These are phyloP conservation scores for Chlorella sp. DNA, from an alignment of 139 green algal species.

Conservation along the genomic window DNA sequence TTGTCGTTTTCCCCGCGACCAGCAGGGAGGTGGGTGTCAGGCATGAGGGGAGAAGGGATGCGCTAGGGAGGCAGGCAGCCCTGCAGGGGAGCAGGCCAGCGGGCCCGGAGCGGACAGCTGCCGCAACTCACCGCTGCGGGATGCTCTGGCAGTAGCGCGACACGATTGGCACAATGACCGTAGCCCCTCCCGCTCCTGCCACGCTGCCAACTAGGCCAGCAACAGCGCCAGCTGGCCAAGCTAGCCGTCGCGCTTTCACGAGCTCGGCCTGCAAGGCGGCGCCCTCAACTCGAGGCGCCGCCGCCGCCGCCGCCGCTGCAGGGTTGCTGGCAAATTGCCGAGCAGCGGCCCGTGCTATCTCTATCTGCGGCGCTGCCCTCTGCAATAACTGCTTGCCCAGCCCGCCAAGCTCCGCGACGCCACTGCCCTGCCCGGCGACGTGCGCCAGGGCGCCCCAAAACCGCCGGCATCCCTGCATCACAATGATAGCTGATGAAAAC, in stretches of 20 bases:
- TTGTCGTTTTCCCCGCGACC: neutral
- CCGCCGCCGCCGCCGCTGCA: no score
- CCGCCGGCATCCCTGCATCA: no score
- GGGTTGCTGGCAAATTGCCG: no score
- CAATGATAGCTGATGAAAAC: no score
- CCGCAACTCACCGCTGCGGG: neutral
- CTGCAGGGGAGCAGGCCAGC: neutral
- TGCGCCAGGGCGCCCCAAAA: no score
- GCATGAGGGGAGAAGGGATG: neutral
- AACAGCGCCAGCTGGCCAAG: neutral
- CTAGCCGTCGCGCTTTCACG: neutral
- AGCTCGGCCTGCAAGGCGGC: neutral
- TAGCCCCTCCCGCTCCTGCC: neutral
- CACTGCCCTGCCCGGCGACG: no score
- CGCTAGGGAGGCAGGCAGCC: neutral
- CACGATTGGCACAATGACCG: neutral
- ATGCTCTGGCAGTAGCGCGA: neutral
- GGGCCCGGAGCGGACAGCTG: neutral
- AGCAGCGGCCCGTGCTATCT: no score
- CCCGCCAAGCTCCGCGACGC: no score
- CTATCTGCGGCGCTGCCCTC: no score
- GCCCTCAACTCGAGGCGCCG: no score
- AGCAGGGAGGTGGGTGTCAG: neutral
- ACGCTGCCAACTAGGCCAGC: slow-evolving; percentile 10
- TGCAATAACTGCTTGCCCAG: no score